Evolutionary conservation across 371 early-diverging fungal genomes (phyloP), one percentile per base, ranked within the genome.

Genomic region (Coemansia sp.): DNA sequence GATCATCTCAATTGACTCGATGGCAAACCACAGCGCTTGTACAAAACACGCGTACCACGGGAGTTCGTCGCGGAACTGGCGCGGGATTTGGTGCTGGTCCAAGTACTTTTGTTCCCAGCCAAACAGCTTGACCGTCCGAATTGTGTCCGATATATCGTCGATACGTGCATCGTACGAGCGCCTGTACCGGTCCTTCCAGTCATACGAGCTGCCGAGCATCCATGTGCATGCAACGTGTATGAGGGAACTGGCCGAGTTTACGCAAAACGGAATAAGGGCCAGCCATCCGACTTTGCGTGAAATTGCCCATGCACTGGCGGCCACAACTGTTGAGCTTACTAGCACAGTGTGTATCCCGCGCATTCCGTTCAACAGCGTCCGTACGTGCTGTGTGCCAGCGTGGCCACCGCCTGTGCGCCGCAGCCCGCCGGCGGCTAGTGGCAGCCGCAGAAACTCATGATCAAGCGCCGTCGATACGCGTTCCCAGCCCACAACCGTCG

Each of bases 121-220:
- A 82, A 89, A 90, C 68, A 90, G 85, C 68, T 90, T 90, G 59
- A 90, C 84, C 18, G 90, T 86, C 50, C 89, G 86, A 53, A 90
- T 89, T 18, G 86, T 88, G 26, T 75, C 68, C 18, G 84, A 64
- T 55, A 90, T 80, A 23, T 86, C 87, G 28, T 83, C 26, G 14
- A 69, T 33, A 4, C 7, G 5, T 28, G 48, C 39, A 25, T 47
- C 51, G 25, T 48, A 48, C 11, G 11, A 30, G 25, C 37, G n/a
- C 3, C 2, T 3, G 39, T 57, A 33, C 37, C 8, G 37, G 16
- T 44, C 42, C 4, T 28, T 12, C 59, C 70, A 58, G n/a, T 26
- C 18, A 12, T 33, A 14, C 9, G 39, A n/a, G 3, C 18, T 37
- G 21, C 71, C 72, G 8, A 42, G 30, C 14, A 59, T 6, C 30